phyloP scores from a whole-genome alignment of 2,329 filamentous ascomycete species.

The Aspergillus viridinutans region DNA sequence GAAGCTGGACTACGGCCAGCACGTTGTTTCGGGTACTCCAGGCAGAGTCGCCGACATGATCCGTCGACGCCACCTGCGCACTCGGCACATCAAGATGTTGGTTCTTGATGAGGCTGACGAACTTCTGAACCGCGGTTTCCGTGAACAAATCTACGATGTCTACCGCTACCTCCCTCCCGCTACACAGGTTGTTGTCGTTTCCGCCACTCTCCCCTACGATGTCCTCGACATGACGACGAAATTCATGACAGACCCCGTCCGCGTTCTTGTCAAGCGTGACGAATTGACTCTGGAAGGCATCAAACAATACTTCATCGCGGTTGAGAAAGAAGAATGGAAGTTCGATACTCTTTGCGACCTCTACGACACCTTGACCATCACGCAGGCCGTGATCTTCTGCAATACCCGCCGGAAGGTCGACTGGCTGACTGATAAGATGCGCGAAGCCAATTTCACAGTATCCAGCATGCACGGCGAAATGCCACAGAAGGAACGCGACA shows the following conservation, averaged over 20 bases:
- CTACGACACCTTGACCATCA: slow-evolving; percentile 97
- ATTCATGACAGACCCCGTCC: slow-evolving; percentile 98
- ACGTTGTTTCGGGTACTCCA: slow-evolving; percentile 96
- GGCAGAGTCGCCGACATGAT: slow-evolving; percentile 89
- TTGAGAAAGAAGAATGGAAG: slow-evolving; percentile 99
- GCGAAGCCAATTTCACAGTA: slow-evolving; percentile 96
- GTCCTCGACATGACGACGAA: slow-evolving; percentile 99
- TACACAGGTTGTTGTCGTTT: slow-evolving; percentile 97
- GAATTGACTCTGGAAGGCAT: slow-evolving; percentile 95
- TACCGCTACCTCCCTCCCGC: slow-evolving; percentile 95
- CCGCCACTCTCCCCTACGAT: slow-evolving; percentile 93
- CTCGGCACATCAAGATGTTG: slow-evolving; percentile 73
- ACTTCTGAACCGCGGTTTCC: slow-evolving; percentile 86
- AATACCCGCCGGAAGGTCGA: slow-evolving; percentile 99
- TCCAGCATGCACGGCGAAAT: slow-evolving; percentile 99
- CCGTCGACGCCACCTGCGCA: slow-evolving; percentile 66
- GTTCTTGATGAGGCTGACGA: slow-evolving; percentile 74
- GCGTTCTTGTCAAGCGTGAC: slow-evolving; percentile 97
- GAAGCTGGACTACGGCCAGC: slow-evolving; percentile 95
- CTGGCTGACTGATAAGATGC: slow-evolving; percentile 99
- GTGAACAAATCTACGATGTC: slow-evolving; percentile 98
- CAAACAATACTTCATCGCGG: slow-evolving; percentile 98
- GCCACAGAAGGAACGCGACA: slow-evolving; percentile 96
- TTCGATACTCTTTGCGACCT: slow-evolving; percentile 98
- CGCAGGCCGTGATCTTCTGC: slow-evolving; percentile 98